Evolutionary conservation across 2,329 filamentous ascomycete genomes (phyloP).

Genomic region (Botryotinia calthae): DNA sequence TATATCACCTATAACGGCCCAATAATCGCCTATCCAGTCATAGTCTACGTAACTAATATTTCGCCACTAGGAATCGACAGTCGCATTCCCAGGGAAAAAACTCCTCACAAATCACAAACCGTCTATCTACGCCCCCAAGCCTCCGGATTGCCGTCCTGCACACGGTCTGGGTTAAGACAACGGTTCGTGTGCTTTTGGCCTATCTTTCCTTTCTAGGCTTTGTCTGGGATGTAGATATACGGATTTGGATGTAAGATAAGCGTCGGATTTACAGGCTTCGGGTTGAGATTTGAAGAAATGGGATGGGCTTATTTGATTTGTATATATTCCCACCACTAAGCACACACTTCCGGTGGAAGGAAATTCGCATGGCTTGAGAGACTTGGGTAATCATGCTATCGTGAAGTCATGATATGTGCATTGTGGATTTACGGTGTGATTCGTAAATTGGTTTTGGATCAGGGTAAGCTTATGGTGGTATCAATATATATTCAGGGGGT

Average conservation of each 20-base stretch:
- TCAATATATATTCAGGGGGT: conserved; percentile 6
- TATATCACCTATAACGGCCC: not conserved
- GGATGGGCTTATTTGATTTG: not conserved
- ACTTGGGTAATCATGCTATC: not conserved
- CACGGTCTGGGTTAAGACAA: conserved; percentile 13
- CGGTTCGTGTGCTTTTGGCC: not conserved
- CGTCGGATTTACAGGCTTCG: not conserved
- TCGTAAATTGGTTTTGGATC: not conserved
- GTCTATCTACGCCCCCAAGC: conserved; percentile 5
- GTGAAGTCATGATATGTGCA: not conserved
- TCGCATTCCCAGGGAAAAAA: not conserved
- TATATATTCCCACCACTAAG: not conserved
- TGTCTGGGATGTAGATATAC: not conserved
- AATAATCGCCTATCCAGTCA: not conserved
- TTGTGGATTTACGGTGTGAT: not conserved
- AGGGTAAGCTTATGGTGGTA: conserved; percentile 1
- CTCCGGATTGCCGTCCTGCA: conserved; percentile 9
- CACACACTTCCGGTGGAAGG: not conserved
- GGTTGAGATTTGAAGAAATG: not conserved
- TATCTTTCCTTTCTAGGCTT: not conserved
- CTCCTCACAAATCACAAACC: conserved; percentile 16
- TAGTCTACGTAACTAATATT: not conserved
- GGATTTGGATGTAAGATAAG: not conserved
- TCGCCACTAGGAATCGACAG: not conserved
- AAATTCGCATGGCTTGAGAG: not conserved